Evolutionary conservation across 2,329 filamentous ascomycete species (phyloP).

Genomic region (Cladosporium colombiae): DNA sequence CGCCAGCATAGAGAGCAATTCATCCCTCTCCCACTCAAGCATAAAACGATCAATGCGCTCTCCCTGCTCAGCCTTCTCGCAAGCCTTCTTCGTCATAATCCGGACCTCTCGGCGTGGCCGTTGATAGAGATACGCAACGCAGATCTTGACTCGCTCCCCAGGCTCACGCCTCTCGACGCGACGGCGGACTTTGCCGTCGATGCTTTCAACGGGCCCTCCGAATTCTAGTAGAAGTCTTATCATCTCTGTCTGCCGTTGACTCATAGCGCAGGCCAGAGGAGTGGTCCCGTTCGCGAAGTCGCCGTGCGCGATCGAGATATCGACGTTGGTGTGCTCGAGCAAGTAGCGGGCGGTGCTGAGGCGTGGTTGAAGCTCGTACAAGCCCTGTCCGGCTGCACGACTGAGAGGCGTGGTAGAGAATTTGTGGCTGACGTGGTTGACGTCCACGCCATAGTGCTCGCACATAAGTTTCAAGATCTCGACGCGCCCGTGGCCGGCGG

Average conservation of each 20-base stretch:
- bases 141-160: background rate
- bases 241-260: background rate
- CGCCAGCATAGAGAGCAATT: background rate
- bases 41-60: background rate
- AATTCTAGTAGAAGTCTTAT: background rate
- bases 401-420: background rate
- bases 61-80: background rate
- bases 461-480: background rate
- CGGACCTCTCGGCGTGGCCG: background rate
- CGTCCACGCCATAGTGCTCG: background rate
- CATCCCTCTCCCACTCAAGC: slow-evolving; percentile 5
- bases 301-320: background rate
- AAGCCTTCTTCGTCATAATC: background rate
- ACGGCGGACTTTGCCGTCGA: background rate
- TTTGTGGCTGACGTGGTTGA: background rate
- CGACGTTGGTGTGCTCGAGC: slow-evolving; percentile 1
- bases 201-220: slow-evolving; percentile 4
- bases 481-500: background rate
- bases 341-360: background rate
- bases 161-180: background rate
- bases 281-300: background rate
- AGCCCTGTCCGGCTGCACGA: background rate
- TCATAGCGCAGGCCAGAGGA: background rate
- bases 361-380: background rate
- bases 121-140: background rate